Percentiles rank a stretch among this genome's conserved stretches.
Evolutionary conservation across 2,329 filamentous ascomycete species (phyloP).

Genomic region (Colletotrichum falcatum): DNA sequence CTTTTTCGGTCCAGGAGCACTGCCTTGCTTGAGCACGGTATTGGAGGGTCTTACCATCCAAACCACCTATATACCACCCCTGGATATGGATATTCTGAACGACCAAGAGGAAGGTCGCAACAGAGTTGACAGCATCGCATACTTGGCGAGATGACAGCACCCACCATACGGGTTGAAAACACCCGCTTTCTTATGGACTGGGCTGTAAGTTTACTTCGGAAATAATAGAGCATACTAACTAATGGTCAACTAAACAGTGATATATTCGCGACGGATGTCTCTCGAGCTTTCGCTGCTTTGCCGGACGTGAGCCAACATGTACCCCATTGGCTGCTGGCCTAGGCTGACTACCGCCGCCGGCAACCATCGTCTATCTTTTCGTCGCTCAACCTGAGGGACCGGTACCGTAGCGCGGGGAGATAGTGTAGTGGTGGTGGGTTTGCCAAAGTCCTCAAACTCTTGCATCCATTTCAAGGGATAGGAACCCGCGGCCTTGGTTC

Average conservation of each 20-base stretch:
- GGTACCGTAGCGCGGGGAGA: background rate
- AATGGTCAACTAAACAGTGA: no score
- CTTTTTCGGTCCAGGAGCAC: background rate
- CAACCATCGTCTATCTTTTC: background rate
- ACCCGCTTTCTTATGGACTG: background rate
- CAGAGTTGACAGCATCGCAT: background rate
- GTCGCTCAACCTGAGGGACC: background rate
- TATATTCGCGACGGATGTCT: background rate
- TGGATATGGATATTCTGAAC: background rate
- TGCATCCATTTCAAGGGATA: background rate
- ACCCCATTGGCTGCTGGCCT: background rate
- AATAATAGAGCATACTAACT: background rate
- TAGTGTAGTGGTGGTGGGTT: background rate
- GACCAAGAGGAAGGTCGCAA: background rate
- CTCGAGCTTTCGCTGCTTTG: background rate
- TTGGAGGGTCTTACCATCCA: background rate
- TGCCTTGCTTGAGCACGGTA: no score
- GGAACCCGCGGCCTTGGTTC: background rate
- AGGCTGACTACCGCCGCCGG: background rate
- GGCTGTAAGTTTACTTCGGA: background rate
- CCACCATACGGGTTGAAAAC: no score
- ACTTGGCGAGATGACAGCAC: background rate
- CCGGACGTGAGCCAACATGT: background rate
- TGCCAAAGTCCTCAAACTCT: background rate
- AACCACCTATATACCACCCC: background rate